These are phyloP conservation scores for Coelastrella sp. DNA, from an alignment of 139 green algal species.

Conservation along the genomic window DNA sequence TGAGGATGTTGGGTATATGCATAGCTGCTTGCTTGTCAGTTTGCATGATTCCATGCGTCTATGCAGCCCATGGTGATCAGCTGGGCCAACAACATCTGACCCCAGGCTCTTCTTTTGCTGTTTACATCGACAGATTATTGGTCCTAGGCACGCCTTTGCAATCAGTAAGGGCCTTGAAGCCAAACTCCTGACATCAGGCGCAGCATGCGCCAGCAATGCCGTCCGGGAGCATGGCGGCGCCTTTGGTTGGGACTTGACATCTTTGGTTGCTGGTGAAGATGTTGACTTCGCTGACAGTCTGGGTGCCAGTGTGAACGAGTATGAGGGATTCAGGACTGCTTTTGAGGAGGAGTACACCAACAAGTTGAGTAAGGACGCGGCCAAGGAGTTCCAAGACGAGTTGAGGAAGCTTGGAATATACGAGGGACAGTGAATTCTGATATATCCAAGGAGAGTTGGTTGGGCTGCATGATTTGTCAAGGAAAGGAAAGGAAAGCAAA, in stretches of 20 bases:
- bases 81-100: too few relatives aligned
- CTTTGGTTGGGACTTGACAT: slow-evolving; percentile 41
- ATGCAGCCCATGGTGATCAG: too few relatives aligned
- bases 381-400: slow-evolving; percentile 52
- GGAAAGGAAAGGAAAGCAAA: too few relatives aligned
- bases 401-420: slow-evolving; percentile 62
- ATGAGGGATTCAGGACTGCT: slow-evolving; percentile 43
- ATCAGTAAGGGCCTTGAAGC: slow-evolving; percentile 29
- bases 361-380: slow-evolving; percentile 36
- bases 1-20: too few relatives aligned
- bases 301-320: slow-evolving; percentile 44
- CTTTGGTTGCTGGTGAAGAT: slow-evolving; percentile 28
- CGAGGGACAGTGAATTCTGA: slow-evolving; percentile 41
- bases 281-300: slow-evolving; percentile 41
- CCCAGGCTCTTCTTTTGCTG: not conserved
- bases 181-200: not conserved
- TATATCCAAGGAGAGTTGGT: not conserved
- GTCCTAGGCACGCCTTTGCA: slow-evolving; percentile 52
- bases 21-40: too few relatives aligned
- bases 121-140: slow-evolving; percentile 35
- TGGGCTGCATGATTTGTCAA: too few relatives aligned
- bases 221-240: slow-evolving; percentile 13
- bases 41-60: too few relatives aligned
- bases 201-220: slow-evolving; percentile 8
- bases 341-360: slow-evolving; percentile 47